Percentiles rank a stretch among this genome's conserved stretches.
Evolutionary conservation across 805 yeast genomes (phyloP).

Genomic region (Saccharomycopsis lassenensis): DNA sequence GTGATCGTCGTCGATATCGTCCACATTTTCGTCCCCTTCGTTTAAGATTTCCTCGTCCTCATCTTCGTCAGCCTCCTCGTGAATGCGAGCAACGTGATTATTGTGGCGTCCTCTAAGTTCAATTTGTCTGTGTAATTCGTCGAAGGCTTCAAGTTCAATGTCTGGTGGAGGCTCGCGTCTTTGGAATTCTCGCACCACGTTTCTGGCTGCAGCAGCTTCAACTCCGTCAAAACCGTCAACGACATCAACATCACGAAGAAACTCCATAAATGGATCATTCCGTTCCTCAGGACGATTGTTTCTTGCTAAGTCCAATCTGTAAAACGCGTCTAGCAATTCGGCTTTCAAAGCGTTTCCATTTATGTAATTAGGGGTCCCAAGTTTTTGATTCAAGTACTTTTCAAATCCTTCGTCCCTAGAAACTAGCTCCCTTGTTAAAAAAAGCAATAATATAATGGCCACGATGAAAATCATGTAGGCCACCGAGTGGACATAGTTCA

Average conservation of each 20-base stretch:
- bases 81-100: conserved; percentile 13
- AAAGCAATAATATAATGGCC: conserved; percentile 34
- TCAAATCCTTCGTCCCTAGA: conserved; percentile 58
- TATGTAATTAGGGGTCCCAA: conserved; percentile 40
- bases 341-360: no score
- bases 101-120: conserved; percentile 9
- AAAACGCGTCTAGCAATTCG: no score
- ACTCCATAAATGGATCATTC: no score
- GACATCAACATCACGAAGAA: no score
- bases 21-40: conserved; percentile 21
- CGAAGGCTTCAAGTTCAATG: no score
- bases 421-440: conserved; percentile 61
- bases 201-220: no score
- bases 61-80: conserved; percentile 17
- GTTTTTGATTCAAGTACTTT: conserved; percentile 43
- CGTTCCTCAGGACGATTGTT: no score
- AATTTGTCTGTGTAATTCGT: no score
- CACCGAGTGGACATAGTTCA: conserved; percentile 19
- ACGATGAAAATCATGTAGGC: conserved; percentile 31
- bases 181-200: no score
- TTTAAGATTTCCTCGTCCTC: conserved; percentile 17
- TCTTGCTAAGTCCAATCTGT: no score
- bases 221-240: no score
- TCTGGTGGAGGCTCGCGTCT: no score
- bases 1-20: not conserved